Evolutionary conservation across 306 rosid genomes (phyloP).

Genomic region (Glycine soja): DNA sequence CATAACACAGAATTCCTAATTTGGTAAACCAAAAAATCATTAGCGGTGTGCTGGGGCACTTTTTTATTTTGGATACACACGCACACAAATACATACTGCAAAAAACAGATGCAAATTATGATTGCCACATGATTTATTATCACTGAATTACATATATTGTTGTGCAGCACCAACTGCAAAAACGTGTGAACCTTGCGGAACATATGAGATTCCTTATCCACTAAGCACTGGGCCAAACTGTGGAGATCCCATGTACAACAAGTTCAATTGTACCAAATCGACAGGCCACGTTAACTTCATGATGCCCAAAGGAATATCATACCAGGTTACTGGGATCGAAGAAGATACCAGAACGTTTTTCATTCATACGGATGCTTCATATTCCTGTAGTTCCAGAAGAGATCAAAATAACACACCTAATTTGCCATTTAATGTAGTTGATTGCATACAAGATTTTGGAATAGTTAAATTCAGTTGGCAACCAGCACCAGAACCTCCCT

Average conservation of each 20-base stretch:
- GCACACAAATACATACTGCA: too few species aligned
- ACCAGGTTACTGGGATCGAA: conserved; percentile 24
- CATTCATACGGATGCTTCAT: neutral
- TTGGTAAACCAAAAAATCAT: neutral
- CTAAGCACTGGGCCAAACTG: conserved; percentile 53
- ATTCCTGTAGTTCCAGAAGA: neutral
- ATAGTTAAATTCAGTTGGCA: conserved; percentile 44
- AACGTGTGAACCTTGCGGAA: conserved; percentile 59
- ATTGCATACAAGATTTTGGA: neutral
- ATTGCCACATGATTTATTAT: neutral
- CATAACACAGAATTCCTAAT: neutral
- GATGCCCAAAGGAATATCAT: neutral
- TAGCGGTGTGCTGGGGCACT: neutral
- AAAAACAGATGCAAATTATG: neutral
- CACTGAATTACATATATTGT: neutral
- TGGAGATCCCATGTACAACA: conserved; percentile 54
- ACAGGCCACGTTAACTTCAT: conserved; percentile 42
- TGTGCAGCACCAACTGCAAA: conserved; percentile 48
- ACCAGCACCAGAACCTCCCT: conserved; percentile 44
- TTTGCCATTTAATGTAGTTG: neutral
- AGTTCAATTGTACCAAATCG: conserved; percentile 39
- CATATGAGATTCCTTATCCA: conserved; percentile 60
- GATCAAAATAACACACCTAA: neutral
- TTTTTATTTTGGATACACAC: neutral
- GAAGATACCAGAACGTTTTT: conserved; percentile 5